Percentiles rank a stretch among this genome's conserved stretches.
Evolutionary conservation across 257 asterid species (phyloP).

Genomic region (Phtheirospermum japonicum): DNA sequence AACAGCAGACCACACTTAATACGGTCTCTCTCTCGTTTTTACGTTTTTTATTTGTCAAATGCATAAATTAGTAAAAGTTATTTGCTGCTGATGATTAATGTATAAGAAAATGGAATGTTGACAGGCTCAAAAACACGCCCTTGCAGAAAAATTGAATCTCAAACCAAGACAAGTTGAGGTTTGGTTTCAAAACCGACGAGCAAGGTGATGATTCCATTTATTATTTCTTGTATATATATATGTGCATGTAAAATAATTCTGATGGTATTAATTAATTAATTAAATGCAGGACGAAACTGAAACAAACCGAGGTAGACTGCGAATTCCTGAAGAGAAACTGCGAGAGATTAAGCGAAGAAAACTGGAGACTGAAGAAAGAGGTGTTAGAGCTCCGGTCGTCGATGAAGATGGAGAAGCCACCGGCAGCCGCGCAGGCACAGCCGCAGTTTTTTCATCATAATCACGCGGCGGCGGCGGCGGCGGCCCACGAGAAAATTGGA

Average conservation of each 20-base stretch:
- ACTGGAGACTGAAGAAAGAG: constrained; percentile 46
- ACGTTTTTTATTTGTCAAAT: background rate
- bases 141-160: constrained; percentile 48
- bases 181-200: constrained; percentile 70
- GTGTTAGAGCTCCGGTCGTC: constrained; percentile 38
- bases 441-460: background rate
- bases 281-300: constrained; percentile 52
- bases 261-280: background rate
- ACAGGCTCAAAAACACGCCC: constrained; percentile 49
- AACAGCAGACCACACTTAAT: constrained; percentile 40
- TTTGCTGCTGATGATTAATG: background rate
- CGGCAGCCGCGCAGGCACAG: background rate
- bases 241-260: background rate
- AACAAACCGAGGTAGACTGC: constrained; percentile 61
- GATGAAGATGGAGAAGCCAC: constrained; percentile 16
- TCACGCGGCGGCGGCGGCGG: background rate
- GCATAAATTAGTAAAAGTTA: background rate
- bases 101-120: background rate
- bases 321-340: constrained; percentile 50
- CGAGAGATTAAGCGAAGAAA: constrained; percentile 47
- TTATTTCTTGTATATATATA: too few species aligned
- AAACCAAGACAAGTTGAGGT: constrained; percentile 63
- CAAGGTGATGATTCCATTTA: too few species aligned
- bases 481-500: too few species aligned
- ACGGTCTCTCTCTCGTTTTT: constrained; percentile 31